These are phyloP conservation scores for Cercospora sojina DNA, from an alignment of 2,329 filamentous ascomycete species.

Conservation along the genomic window DNA sequence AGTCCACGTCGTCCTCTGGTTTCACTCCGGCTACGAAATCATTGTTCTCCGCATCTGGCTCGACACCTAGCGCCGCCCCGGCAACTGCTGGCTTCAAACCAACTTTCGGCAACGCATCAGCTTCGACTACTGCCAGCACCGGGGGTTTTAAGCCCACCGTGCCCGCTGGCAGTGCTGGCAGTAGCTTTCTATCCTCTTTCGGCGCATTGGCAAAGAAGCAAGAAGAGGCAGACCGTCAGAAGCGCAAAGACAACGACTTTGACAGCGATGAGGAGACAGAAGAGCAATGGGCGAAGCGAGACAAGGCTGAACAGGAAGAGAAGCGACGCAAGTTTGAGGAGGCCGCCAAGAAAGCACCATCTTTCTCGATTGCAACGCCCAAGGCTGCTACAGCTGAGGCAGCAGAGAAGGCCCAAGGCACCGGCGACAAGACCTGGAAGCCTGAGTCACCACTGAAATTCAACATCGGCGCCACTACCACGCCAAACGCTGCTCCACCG, in stretches of 20 bases:
- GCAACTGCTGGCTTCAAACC: constrained; percentile 40
- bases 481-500: constrained; percentile 26
- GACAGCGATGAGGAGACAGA: constrained; percentile 55
- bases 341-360: constrained; percentile 36
- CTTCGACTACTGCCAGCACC: constrained; percentile 7
- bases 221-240: constrained; percentile 47
- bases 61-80: constrained; percentile 19
- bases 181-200: constrained; percentile 35
- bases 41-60: constrained; percentile 17
- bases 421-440: constrained; percentile 51
- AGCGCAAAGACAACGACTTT: constrained; percentile 52
- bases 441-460: constrained; percentile 51
- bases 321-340: constrained; percentile 47
- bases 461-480: constrained; percentile 33
- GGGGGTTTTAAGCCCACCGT: constrained; percentile 42
- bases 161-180: constrained; percentile 30
- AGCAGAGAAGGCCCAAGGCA: constrained; percentile 28
- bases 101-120: constrained; percentile 33
- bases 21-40: constrained; percentile 26
- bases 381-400: constrained; percentile 21
- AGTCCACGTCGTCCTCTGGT: constrained; percentile 15
- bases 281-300: constrained; percentile 49
- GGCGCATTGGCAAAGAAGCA: constrained; percentile 41
- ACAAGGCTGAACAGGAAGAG: constrained; percentile 48
- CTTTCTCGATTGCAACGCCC: constrained; percentile 28